Conservation (phyloP, 768 basidiomycete species). For the Lentinula edodes region DNA sequence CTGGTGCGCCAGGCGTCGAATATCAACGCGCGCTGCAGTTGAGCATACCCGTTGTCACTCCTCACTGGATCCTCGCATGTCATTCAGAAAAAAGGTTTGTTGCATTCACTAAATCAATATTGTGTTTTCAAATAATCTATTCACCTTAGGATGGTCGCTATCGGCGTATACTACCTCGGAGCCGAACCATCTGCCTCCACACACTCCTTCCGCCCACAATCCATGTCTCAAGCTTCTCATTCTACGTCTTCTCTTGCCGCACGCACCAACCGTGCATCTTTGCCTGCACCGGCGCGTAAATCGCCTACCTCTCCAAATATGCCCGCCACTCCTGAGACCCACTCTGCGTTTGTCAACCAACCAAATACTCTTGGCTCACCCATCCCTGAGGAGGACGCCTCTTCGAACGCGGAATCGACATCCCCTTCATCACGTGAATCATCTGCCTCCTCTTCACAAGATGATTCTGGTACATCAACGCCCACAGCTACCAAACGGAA, state of each 20-base stretch:
- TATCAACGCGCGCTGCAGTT: slow-evolving; percentile 94
- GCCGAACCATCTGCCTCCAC: slow-evolving; percentile 47
- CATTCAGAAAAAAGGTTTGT: slow-evolving; percentile 72
- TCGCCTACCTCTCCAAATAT: slow-evolving; percentile 30
- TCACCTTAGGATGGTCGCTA: slow-evolving; percentile 75
- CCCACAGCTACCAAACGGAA: slow-evolving; percentile 27
- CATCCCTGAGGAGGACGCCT: slow-evolving; percentile 1
- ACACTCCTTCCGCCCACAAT: slow-evolving; percentile 54
- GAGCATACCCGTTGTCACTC: slow-evolving; percentile 92
- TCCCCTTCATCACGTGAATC: neutral
- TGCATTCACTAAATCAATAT: neutral
- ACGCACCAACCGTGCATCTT: slow-evolving; percentile 56
- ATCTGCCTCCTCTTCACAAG: slow-evolving; percentile 11
- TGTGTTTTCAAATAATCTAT: neutral
- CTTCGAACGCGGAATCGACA: neutral
- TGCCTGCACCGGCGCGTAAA: slow-evolving; percentile 52
- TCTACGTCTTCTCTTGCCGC: slow-evolving; percentile 24
- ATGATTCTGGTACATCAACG: slow-evolving; percentile 23
- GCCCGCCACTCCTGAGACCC: slow-evolving; percentile 19
- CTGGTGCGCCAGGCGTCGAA: slow-evolving; percentile 69
- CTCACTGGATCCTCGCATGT: slow-evolving; percentile 92
- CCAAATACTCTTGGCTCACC: slow-evolving; percentile 11
- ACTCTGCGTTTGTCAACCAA: slow-evolving; percentile 37
- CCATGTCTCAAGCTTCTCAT: slow-evolving; percentile 65
- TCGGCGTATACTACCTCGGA: slow-evolving; percentile 78